phyloP scores from a whole-genome alignment of 2,329 filamentous ascomycete species.

The Trichophyton simii region DNA sequence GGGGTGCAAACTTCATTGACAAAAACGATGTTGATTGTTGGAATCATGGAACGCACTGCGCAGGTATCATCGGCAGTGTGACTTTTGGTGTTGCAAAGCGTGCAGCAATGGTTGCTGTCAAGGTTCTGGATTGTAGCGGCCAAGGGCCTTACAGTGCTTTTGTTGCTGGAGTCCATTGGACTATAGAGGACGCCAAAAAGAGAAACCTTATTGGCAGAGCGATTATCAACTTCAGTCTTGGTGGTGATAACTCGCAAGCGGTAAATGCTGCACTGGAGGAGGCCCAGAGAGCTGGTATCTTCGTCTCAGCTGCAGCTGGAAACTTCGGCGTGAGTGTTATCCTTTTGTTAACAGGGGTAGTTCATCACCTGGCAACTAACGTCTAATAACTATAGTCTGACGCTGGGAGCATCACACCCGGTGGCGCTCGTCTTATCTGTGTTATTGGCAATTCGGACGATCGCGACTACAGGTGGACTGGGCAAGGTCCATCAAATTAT shows the following conservation, averaged over 20 bases:
- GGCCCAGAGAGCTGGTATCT: constrained; percentile 27
- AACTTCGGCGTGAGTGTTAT: constrained; percentile 22
- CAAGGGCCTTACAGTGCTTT: constrained; percentile 36
- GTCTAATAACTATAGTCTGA: constrained; percentile 14
- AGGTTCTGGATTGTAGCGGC: constrained; percentile 36
- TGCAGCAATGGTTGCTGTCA: constrained; percentile 35
- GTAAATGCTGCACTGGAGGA: constrained; percentile 29
- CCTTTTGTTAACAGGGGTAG: not conserved
- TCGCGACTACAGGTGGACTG: constrained; percentile 21
- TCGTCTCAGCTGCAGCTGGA: constrained; percentile 31
- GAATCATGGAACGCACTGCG: constrained; percentile 31
- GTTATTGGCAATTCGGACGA: constrained; percentile 29
- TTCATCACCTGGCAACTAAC: not conserved
- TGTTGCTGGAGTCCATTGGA: constrained; percentile 38
- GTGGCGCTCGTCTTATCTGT: constrained; percentile 25
- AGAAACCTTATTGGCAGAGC: constrained; percentile 21
- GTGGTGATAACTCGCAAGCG: constrained; percentile 23
- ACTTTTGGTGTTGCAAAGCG: constrained; percentile 29
- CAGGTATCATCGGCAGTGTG: constrained; percentile 25
- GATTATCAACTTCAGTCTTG: constrained; percentile 27
- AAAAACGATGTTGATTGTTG: constrained; percentile 15
- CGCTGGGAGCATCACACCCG: constrained; percentile 26
- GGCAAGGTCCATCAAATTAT: constrained; percentile 25
- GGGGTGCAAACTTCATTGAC: constrained; percentile 23
- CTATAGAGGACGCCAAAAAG: constrained; percentile 21